Base-by-base conservation (phyloP, 2,329 filamentous ascomycete genomes). In the Hymenoscyphus fraxineus region DNA sequence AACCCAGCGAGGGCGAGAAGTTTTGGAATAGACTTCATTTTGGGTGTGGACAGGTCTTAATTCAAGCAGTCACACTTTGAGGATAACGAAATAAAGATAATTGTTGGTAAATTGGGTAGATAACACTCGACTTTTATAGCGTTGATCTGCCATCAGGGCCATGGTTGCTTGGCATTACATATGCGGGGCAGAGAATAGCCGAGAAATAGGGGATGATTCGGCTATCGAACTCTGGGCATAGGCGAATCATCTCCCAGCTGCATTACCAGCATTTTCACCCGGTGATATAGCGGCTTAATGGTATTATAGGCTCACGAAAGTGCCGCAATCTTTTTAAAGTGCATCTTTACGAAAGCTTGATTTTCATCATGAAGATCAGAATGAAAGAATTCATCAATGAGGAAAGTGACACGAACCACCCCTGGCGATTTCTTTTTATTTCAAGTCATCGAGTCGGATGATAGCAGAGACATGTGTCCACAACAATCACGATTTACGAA, bases 11-110 rank as follows among this genome's bases (percentile, higher is more conserved):
- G 62, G 47, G 61, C 59, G 57, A 65, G 58, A 47, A 47, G 13
- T 47, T 47, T 22, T 12, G 62, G 15, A 59, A 68, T 55, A 6
- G 59, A 64, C 64, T 68, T 68, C 66, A 68, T 68, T 15, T 56
- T 35, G 60, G 39, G 16, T 9, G n/a, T 62, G 56, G 19, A 51
- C n/a, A 6, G 7, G 5, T 1, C 22, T 10, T 6, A 10, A 3
- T 22, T 22, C n/a, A 27, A 51, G 10, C 5, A 51, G 13, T 51
- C 19, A 13, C 13, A 27, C 3, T 19, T 65, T 32, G 22, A 41
- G 35, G 40, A 3, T 2, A 27, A 27, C 22, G 3, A 27, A 27
- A 61, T 61, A 35, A 16, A 63, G 55, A 63, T 27, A 57, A n/a
- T 63, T 61, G 38, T 39, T 63, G 54, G 60, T 41, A 58, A 16